These are phyloP conservation scores for Solanum clarkiae DNA, from an alignment of 257 asterid genomes.

Conservation along the genomic window DNA sequence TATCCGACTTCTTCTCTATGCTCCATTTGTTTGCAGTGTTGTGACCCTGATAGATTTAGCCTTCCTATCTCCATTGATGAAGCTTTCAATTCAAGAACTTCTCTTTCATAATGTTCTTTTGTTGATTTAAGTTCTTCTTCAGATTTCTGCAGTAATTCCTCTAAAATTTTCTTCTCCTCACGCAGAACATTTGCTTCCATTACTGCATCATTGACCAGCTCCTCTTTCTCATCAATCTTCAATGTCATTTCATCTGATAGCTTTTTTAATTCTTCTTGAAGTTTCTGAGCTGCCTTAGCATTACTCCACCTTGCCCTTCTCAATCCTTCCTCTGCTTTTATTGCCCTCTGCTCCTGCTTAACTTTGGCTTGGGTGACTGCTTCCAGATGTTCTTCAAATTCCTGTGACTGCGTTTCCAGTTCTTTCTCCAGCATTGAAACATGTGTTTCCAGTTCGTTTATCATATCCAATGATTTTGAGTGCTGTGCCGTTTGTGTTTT, in stretches of 20 bases:
- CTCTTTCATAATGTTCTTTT: slow-evolving; percentile 27
- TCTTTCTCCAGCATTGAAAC: slow-evolving; percentile 57
- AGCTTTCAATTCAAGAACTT: slow-evolving; percentile 10
- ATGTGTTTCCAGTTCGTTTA: slow-evolving; percentile 30
- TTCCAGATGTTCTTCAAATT: slow-evolving; percentile 45
- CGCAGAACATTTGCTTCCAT: slow-evolving; percentile 48
- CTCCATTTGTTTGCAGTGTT: not conserved
- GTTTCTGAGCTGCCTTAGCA: slow-evolving; percentile 41
- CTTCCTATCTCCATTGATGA: slow-evolving; percentile 6
- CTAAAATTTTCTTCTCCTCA: slow-evolving; percentile 39
- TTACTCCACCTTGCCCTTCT: slow-evolving; percentile 40
- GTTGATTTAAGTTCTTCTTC: slow-evolving; percentile 31
- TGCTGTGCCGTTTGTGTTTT: slow-evolving; percentile 1
- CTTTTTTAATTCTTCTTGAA: slow-evolving; percentile 55
- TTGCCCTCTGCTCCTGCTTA: slow-evolving; percentile 71
- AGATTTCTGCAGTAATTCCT: slow-evolving; percentile 48
- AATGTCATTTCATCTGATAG: slow-evolving; percentile 51
- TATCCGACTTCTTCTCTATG: not conserved
- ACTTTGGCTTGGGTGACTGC: slow-evolving; percentile 33
- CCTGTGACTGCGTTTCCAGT: slow-evolving; percentile 43
- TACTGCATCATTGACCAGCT: slow-evolving; percentile 37
- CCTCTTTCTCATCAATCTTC: slow-evolving; percentile 51
- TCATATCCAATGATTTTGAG: slow-evolving; percentile 13
- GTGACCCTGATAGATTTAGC: not conserved
- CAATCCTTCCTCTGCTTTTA: slow-evolving; percentile 65